Evolutionary conservation across 2,329 filamentous ascomycete species (phyloP).

Genomic region (Diaporthe vexans): DNA sequence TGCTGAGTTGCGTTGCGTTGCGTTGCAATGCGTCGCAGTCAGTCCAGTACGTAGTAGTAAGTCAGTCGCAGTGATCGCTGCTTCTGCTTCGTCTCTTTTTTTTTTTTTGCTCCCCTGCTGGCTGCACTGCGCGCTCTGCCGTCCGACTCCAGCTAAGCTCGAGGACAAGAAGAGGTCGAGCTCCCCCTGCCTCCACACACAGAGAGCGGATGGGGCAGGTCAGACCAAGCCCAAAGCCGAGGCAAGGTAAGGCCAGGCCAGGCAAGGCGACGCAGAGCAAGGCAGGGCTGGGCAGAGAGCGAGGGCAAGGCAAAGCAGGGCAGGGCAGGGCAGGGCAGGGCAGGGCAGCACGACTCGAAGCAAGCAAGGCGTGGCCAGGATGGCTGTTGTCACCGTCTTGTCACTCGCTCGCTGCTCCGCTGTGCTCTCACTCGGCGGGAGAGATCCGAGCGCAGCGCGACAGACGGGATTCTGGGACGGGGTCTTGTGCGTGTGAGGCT

Average conservation of each 20-base stretch:
- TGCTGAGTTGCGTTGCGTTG: not conserved
- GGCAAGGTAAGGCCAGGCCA: not conserved
- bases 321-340: conserved; percentile 2
- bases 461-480: conserved; percentile 33
- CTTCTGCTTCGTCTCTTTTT: not conserved
- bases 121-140: conserved; percentile 9
- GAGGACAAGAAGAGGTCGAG: not conserved
- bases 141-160: conserved; percentile 17
- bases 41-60: too few relatives aligned
- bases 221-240: not conserved
- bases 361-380: conserved; percentile 11
- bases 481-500: conserved; percentile 35
- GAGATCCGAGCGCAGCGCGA: conserved; percentile 23
- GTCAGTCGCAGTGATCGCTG: not conserved
- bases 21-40: too few relatives aligned
- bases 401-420: conserved; percentile 19
- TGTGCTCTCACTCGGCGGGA: not conserved
- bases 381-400: conserved; percentile 37
- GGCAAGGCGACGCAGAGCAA: not conserved
- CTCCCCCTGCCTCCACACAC: too few relatives aligned
- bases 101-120: not conserved
- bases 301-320: not conserved
- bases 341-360: not conserved
- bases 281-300: too few relatives aligned
- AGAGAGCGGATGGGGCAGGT: not conserved